A percentile compares a stretch with the other conserved stretches of the same genome.
phyloP scores from a whole-genome alignment of 2,329 filamentous ascomycete genomes.

The Fusarium irregulare region DNA sequence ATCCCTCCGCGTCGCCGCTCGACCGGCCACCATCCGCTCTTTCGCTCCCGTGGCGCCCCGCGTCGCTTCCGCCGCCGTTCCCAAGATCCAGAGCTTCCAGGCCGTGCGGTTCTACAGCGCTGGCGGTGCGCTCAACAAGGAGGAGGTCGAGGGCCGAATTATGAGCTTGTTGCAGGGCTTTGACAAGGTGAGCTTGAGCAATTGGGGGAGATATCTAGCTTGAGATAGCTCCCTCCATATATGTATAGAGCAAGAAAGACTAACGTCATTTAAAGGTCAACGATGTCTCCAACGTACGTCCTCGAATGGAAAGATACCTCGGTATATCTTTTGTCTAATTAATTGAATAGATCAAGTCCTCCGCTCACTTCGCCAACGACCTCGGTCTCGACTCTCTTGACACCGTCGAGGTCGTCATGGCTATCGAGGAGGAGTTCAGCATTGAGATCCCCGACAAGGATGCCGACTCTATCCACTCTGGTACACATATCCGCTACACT shows the following conservation, averaged over 20 bases:
- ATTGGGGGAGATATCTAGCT: constrained; percentile 2
- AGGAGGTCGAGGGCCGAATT: constrained; percentile 92
- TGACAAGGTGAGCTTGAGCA: constrained; percentile 74
- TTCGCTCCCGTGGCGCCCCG: constrained; percentile 66
- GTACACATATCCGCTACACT: constrained; percentile 64
- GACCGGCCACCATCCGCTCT: constrained; percentile 69
- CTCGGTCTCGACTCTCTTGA: constrained; percentile 97
- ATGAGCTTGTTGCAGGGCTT: constrained; percentile 93
- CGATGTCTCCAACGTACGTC: constrained; percentile 70
- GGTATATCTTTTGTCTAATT: constrained; percentile 26
- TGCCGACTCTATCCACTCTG: constrained; percentile 91
- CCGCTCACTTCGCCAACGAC: constrained; percentile 95
- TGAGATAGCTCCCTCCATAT: background rate
- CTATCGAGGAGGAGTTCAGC: constrained; percentile 93
- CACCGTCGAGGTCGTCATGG: constrained; percentile 99
- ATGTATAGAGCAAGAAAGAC: constrained; percentile 31
- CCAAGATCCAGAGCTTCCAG: constrained; percentile 71
- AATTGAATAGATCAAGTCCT: constrained; percentile 75
- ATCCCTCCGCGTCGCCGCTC: constrained; percentile 66
- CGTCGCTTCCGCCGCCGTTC: constrained; percentile 70
- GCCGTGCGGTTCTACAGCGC: constrained; percentile 89
- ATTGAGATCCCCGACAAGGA: constrained; percentile 99
- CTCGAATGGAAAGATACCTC: background rate
- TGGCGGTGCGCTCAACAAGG: constrained; percentile 78
- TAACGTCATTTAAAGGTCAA: constrained; percentile 68